A percentile compares a stretch with the other conserved stretches of the same genome.
Conservation (phyloP, 805 yeast species). For the Candida saitoana region DNA sequence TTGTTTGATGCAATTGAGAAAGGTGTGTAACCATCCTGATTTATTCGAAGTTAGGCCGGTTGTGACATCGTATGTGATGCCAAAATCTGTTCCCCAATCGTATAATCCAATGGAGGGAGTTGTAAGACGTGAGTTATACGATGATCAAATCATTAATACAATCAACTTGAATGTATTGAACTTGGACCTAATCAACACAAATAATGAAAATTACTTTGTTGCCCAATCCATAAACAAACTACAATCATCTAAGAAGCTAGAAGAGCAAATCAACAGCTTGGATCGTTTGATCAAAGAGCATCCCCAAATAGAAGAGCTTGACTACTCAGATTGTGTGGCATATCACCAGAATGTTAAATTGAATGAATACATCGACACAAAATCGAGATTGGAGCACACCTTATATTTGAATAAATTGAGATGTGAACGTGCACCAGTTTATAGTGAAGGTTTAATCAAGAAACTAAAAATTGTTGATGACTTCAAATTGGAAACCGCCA, state of each 20-base stretch:
- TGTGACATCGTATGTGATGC: constrained; percentile 80
- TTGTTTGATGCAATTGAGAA: constrained; percentile 95
- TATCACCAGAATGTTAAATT: constrained; percentile 58
- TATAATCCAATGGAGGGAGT: constrained; percentile 42
- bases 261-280: constrained; percentile 41
- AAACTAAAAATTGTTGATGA: constrained; percentile 22
- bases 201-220: constrained; percentile 43
- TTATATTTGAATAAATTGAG: constrained; percentile 63
- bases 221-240: constrained; percentile 40
- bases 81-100: constrained; percentile 52
- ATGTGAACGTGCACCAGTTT: constrained; percentile 62
- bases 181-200: constrained; percentile 49
- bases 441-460: constrained; percentile 56
- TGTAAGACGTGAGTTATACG: constrained; percentile 18
- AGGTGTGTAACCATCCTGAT: constrained; percentile 96
- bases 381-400: constrained; percentile 52
- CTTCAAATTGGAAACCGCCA: constrained; percentile 8
- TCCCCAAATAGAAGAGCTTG: constrained; percentile 5
- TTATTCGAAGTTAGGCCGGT: constrained; percentile 94
- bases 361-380: constrained; percentile 46
- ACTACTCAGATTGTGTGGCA: constrained; percentile 39
- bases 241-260: constrained; percentile 46
- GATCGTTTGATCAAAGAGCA: constrained; percentile 27
- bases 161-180: constrained; percentile 59
- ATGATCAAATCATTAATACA: constrained; percentile 12